A percentile compares a stretch with the other conserved stretches of the same genome.
phyloP scores from a whole-genome alignment of 305 asterid genomes.

The Plantago coronopus region DNA sequence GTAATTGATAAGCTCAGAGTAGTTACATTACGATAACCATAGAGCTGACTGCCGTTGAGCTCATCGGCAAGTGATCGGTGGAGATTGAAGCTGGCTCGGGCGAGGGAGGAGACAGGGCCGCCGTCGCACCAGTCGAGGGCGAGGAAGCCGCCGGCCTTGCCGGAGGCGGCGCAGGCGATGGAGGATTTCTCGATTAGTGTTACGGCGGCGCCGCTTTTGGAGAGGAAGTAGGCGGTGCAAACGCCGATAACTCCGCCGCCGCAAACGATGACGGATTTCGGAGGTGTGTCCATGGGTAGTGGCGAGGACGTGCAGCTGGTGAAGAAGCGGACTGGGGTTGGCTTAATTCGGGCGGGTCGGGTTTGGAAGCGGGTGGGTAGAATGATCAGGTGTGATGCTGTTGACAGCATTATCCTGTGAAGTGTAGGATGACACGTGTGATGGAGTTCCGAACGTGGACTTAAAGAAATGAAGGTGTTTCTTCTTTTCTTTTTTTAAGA shows the following conservation, averaged over 20 bases:
- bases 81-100: conserved; percentile 83
- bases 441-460: too few species aligned
- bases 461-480: too few species aligned
- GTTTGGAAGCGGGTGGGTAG: conserved; percentile 10
- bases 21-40: conserved; percentile 70
- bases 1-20: conserved; percentile 57
- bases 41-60: conserved; percentile 64
- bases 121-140: conserved; percentile 87
- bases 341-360: conserved; percentile 17
- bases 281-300: conserved; percentile 42
- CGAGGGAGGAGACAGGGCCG: conserved; percentile 65
- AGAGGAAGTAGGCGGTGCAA: conserved; percentile 76
- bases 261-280: conserved; percentile 68
- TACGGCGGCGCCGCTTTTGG: conserved; percentile 65
- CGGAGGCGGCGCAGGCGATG: conserved; percentile 85
- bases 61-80: conserved; percentile 73
- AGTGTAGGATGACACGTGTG: conserved; percentile 24
- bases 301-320: conserved; percentile 14
- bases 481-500: too few species aligned
- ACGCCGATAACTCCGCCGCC: conserved; percentile 93
- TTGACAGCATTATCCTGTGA: conserved; percentile 7
- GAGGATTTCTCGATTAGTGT: conserved; percentile 81
- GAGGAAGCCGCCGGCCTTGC: conserved; percentile 92
- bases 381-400: conserved; percentile 2
- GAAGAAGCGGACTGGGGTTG: conserved; percentile 29